Evolutionary conservation across 768 basidiomycete genomes (phyloP), one percentile per base, ranked within the genome.

Genomic region (Serendipita vermifera): DNA sequence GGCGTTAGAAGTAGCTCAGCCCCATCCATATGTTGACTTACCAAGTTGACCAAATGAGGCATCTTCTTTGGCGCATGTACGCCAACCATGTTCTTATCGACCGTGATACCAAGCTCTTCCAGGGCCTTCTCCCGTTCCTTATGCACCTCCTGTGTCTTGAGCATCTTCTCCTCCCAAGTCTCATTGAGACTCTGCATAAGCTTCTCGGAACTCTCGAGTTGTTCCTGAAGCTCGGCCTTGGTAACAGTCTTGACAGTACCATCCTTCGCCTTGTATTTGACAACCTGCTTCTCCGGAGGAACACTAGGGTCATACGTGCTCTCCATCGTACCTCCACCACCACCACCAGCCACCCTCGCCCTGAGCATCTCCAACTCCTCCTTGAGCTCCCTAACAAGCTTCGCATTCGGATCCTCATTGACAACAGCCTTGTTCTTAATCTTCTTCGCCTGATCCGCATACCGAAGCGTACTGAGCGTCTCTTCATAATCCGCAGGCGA

Each of bases 371-470:
- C 89, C 39, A 99, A 74, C 71, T 99, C 96, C 73, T 98, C 96
- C 71, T 98, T 99, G 68, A 99, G 85, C 70, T 98, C 94, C 46
- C 93, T 84, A 57, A 99, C 93, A 57, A 99, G 85, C 74, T 91
- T 97, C 66, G 94, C 94, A 64, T 97, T 99, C 31, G 96, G 96
- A 77, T 99, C 96, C 73, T 99, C 96, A 71, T 99, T 99, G 61
- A 99, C 88, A 58, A 98, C 82, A 14, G 96, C 94, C 74, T 97
- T 94, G 71, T 97, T 99, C 82, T 93, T 97, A 72, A 99, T 99
- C 83, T 94, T 94, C 84, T 99, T 99, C 32, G 94, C 93, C 68
- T 90, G 90, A 75, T 96, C 92, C 62, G 96, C 96, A 70, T 99
- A 98, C 3, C 96, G 86, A 58, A 99, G 74, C 2, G 94, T 98